Conservation (phyloP, 495 filamentous ascomycete genomes). For the Oidiodendron maius region DNA sequence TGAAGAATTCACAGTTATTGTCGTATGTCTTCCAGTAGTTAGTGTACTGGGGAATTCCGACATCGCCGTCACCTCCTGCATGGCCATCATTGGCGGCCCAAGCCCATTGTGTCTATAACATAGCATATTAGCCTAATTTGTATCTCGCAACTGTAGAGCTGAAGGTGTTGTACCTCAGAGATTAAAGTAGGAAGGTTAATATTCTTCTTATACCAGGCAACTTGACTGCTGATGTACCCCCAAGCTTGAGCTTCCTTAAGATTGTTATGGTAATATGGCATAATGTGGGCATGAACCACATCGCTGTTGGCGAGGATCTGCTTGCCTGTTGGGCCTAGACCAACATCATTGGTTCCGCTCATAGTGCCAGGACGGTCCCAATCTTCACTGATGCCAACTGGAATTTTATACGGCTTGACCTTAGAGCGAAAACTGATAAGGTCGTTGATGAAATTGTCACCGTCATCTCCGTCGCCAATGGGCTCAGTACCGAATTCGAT, state of each 20-base stretch:
- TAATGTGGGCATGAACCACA: slow-evolving; percentile 18
- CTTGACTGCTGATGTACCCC: slow-evolving; percentile 18
- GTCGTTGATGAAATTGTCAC: slow-evolving; percentile 19
- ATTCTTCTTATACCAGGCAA: slow-evolving; percentile 10
- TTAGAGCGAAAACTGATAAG: slow-evolving; percentile 13
- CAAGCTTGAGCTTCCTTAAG: slow-evolving; percentile 14
- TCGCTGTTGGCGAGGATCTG: slow-evolving; percentile 15
- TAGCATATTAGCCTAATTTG: too few species aligned
- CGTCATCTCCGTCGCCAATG: slow-evolving; percentile 23
- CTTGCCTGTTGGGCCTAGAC: slow-evolving; percentile 10
- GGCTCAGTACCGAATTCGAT: slow-evolving; percentile 22
- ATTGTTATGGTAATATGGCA: slow-evolving; percentile 21
- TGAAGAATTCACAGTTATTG: too few species aligned
- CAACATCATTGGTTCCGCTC: slow-evolving; percentile 8
- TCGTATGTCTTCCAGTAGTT: too few species aligned
- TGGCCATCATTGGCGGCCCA: too few species aligned
- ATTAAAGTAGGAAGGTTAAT: slow-evolving; percentile 18
- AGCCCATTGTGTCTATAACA: too few species aligned
- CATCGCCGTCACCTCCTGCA: too few species aligned
- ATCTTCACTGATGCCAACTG: slow-evolving; percentile 22
- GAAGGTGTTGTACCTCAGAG: slow-evolving; percentile 21
- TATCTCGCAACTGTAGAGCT: too few species aligned
- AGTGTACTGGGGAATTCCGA: too few species aligned
- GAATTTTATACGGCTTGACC: slow-evolving; percentile 18
- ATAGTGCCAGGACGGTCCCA: slow-evolving; percentile 23